Percentiles rank a stretch among this genome's conserved stretches.
These are phyloP conservation scores for Alternaria sp. DNA, from an alignment of 2,329 filamentous ascomycete genomes.

Conservation along the genomic window DNA sequence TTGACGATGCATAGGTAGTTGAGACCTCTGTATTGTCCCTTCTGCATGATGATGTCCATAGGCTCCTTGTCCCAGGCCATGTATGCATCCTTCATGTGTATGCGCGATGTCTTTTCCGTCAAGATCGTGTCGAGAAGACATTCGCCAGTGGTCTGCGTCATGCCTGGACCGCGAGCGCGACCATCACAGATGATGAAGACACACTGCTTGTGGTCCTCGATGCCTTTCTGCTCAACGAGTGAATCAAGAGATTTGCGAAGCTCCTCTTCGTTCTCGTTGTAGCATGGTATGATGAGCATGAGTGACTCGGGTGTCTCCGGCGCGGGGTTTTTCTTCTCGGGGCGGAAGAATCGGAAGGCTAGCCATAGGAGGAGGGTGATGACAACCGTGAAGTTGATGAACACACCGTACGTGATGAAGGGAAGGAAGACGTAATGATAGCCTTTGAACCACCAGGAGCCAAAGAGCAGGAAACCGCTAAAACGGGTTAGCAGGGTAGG, in stretches of 20 bases:
- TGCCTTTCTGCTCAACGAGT: slow-evolving; percentile 55
- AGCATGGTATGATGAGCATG: slow-evolving; percentile 60
- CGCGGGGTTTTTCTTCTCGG: slow-evolving; percentile 12
- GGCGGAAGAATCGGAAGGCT: slow-evolving; percentile 46
- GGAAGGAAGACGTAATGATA: slow-evolving; percentile 57
- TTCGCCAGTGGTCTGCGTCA: slow-evolving; percentile 60
- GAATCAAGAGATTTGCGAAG: slow-evolving; percentile 58
- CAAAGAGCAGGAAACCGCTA: slow-evolving; percentile 21
- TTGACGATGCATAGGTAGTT: slow-evolving; percentile 62
- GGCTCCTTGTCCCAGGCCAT: slow-evolving; percentile 56
- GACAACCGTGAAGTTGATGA: slow-evolving; percentile 57
- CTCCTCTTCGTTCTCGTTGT: slow-evolving; percentile 60
- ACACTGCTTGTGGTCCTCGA: slow-evolving; percentile 54
- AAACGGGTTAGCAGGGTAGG: background rate
- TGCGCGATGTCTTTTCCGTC: slow-evolving; percentile 50
- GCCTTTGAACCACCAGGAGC: slow-evolving; percentile 22
- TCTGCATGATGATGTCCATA: slow-evolving; percentile 44
- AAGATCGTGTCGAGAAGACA: slow-evolving; percentile 59
- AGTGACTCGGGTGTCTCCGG: slow-evolving; percentile 53
- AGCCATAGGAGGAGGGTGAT: slow-evolving; percentile 49
- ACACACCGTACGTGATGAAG: slow-evolving; percentile 45
- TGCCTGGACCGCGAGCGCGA: slow-evolving; percentile 58
- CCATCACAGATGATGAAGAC: slow-evolving; percentile 62
- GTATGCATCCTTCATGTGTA: slow-evolving; percentile 40
- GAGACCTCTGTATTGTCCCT: slow-evolving; percentile 57